Percentiles rank a stretch among this genome's conserved stretches.
These are phyloP conservation scores for Dalbergia cultrata DNA, from an alignment of 306 rosid genomes.

Conservation along the genomic window DNA sequence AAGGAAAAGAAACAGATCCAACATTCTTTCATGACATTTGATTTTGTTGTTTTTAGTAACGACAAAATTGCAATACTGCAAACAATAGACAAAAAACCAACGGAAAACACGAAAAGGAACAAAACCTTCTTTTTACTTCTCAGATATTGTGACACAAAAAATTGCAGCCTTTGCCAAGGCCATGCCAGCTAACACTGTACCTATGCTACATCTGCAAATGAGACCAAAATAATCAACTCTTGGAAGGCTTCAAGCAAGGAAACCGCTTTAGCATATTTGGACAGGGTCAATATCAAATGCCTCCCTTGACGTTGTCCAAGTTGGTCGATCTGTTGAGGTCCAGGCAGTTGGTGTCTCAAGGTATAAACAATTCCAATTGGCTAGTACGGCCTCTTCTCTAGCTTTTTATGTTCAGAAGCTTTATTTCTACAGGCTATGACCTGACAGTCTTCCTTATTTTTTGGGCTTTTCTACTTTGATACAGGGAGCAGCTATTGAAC, in stretches of 20 bases:
- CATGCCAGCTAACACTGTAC: too few relatives aligned
- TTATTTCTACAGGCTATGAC: conserved; percentile 39
- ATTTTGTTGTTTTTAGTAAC: too few relatives aligned
- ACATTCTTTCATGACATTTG: too few relatives aligned
- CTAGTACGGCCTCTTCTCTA: neutral
- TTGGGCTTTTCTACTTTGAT: conserved; percentile 33
- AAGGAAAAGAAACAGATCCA: too few relatives aligned
- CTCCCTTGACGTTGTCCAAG: conserved; percentile 92
- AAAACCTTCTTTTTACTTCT: too few relatives aligned
- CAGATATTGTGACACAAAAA: too few relatives aligned
- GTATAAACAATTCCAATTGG: conserved; percentile 47
- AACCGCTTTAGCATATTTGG: conserved; percentile 92
- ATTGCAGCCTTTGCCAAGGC: too few relatives aligned
- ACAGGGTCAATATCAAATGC: conserved; percentile 98
- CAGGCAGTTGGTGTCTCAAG: conserved; percentile 96
- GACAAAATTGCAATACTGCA: too few relatives aligned
- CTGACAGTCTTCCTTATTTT: neutral
- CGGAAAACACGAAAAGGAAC: too few relatives aligned
- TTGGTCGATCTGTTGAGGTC: conserved; percentile 89
- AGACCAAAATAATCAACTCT: neutral
- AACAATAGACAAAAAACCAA: too few relatives aligned
- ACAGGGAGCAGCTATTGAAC: conserved; percentile 95
- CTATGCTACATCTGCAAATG: too few relatives aligned
- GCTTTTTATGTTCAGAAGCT: conserved; percentile 33
- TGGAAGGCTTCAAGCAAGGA: conserved; percentile 98